These are phyloP conservation scores for Centella asiatica DNA, from an alignment of 129 eudicot genomes.

Conservation along the genomic window DNA sequence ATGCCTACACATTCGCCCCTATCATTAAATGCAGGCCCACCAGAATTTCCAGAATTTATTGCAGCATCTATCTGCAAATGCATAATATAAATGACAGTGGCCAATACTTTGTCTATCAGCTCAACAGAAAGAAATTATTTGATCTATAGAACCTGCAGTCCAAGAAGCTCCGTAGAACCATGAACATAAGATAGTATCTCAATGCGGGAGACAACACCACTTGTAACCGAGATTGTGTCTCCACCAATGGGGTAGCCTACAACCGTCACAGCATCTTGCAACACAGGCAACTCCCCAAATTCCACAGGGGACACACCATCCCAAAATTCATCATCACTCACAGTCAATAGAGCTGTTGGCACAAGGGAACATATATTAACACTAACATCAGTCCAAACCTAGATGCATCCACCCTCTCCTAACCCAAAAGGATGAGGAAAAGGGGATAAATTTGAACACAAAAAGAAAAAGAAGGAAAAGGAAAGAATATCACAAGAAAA, in stretches of 20 bases:
- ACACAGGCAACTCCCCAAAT: constrained; percentile 56
- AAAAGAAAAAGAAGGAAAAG: background rate
- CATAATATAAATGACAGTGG: constrained; percentile 11
- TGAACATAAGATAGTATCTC: constrained; percentile 61
- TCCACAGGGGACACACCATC: constrained; percentile 47
- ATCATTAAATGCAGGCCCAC: constrained; percentile 56
- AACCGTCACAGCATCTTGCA: constrained; percentile 61
- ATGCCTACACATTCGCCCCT: constrained; percentile 55
- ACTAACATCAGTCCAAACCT: background rate
- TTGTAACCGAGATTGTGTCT: constrained; percentile 56
- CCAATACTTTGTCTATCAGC: background rate
- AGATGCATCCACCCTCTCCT: background rate
- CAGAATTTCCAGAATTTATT: constrained; percentile 58
- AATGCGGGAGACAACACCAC: constrained; percentile 62
- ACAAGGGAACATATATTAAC: constrained; percentile 6
- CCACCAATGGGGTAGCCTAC: constrained; percentile 66
- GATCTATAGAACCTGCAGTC: constrained; percentile 38
- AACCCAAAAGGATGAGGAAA: background rate
- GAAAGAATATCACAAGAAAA: background rate
- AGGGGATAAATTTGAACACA: background rate
- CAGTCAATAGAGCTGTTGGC: constrained; percentile 43
- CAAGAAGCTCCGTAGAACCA: constrained; percentile 66
- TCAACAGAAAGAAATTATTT: background rate
- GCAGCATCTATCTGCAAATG: constrained; percentile 57
- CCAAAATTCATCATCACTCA: constrained; percentile 56